A percentile compares a stretch with the other conserved stretches of the same genome.
These are phyloP conservation scores for Botrytis tulipae DNA, from an alignment of 2,329 filamentous ascomycete genomes.

Conservation along the genomic window DNA sequence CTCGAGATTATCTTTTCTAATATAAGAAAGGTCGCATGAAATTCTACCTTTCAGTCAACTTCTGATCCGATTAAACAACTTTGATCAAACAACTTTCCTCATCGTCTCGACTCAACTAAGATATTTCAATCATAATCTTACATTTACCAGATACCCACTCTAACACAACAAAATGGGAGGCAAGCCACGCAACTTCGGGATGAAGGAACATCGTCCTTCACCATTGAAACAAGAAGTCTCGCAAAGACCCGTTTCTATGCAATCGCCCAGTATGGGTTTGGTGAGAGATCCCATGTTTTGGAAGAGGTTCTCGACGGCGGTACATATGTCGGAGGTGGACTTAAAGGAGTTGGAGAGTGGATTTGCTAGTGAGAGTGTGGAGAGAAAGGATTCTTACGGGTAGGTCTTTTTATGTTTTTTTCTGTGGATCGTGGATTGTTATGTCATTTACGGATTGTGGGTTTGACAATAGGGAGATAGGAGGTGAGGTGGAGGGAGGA, in stretches of 20 bases:
- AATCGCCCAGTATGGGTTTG: constrained; percentile 29
- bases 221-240: constrained; percentile 37
- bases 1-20: background rate
- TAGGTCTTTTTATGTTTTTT: constrained; percentile 10
- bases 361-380: constrained; percentile 16
- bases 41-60: background rate
- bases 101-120: background rate
- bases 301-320: constrained; percentile 38
- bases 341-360: constrained; percentile 30
- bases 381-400: constrained; percentile 16
- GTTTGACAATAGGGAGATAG: too few species aligned
- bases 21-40: background rate
- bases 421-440: background rate
- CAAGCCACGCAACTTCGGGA: constrained; percentile 27
- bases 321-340: constrained; percentile 33
- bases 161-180: constrained; percentile 25
- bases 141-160: too few species aligned
- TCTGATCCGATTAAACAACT: background rate
- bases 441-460: background rate
- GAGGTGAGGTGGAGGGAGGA: background rate
- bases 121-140: background rate
- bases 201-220: constrained; percentile 33
- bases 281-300: constrained; percentile 39
- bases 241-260: constrained; percentile 17
- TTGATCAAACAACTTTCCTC: background rate